These are phyloP conservation scores for Exophiala aquamarina DNA, from an alignment of 2,329 filamentous ascomycete genomes.

Conservation along the genomic window DNA sequence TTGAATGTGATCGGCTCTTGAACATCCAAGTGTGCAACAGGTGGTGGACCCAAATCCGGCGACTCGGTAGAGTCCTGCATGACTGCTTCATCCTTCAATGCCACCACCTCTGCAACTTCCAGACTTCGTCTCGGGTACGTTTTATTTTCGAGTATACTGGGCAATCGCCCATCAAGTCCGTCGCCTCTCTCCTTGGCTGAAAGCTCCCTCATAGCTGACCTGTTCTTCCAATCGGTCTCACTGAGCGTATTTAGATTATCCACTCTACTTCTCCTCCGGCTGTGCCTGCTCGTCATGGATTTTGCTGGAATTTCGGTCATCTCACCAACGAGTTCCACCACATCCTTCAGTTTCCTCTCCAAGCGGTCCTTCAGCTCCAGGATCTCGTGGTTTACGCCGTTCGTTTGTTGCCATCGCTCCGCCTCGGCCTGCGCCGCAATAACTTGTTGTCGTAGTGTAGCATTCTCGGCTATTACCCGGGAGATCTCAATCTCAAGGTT, in stretches of 20 bases:
- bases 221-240: constrained; percentile 32
- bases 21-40: constrained; percentile 53
- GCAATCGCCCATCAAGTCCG: constrained; percentile 45
- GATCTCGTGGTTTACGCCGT: constrained; percentile 48
- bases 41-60: constrained; percentile 44
- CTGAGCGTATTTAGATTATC: constrained; percentile 22
- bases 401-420: constrained; percentile 47
- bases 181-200: constrained; percentile 32
- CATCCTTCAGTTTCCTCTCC: constrained; percentile 56
- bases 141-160: constrained; percentile 61
- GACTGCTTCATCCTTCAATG: constrained; percentile 29
- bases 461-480: constrained; percentile 60
- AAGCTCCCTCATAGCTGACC: constrained; percentile 22
- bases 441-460: constrained; percentile 59
- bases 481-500: constrained; percentile 63
- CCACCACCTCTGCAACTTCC: constrained; percentile 43
- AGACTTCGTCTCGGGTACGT: constrained; percentile 57
- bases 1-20: constrained; percentile 50
- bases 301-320: constrained; percentile 43
- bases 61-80: constrained; percentile 30
- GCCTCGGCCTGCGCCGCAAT: constrained; percentile 57
- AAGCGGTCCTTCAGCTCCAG: constrained; percentile 54
- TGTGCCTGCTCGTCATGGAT: constrained; percentile 5
- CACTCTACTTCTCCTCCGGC: constrained; percentile 20
- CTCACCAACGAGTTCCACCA: constrained; percentile 55